Evolutionary conservation across 2,329 filamentous ascomycete genomes (phyloP), one percentile per base, ranked within the genome.

Genomic region (Fusarium sp.): DNA sequence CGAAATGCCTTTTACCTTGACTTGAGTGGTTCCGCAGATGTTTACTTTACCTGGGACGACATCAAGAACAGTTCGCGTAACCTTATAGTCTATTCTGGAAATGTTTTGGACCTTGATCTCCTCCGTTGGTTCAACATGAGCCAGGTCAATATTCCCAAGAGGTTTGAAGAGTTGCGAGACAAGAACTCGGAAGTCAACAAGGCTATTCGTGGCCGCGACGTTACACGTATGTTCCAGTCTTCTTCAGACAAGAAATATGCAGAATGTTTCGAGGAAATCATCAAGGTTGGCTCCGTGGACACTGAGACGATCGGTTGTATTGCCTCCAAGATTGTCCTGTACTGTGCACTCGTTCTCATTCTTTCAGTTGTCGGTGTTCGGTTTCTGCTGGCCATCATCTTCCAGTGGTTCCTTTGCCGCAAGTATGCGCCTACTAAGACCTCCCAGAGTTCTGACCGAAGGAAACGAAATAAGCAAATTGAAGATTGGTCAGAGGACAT

Each of bases 401-500:
- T 99, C 85, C 94, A 98, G 79, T 99, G 97, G 97, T 97, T 99
- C 83, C 87, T 98, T 74, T 93, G 93, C 80, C 91, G 92, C 75
- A 92, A 91, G 72, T 98, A 95, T 79, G 95, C 92, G 7, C 94
- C 95, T 2, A 85, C 88, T 53, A 97, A 94, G 83, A 97, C 95
- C 2, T 95, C 94, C 6, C 92, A 97, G 81, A 91, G 90, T 22
- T 91, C 91, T 10, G 90, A 96, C 80, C 90, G 91, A 73, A 95
- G 95, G 81, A 92, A 95, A 83, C 91, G 96, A 66, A 92, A 95
- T 75, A 91, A 92, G 76, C 95, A 98, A 83, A 99, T 99, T 73
- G 96, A 99, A 82, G 95, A 98, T 78, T 99, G 96, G 96, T 92
- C 92, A 20, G 94, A 98, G 73, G 96, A 99, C 79, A 99, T 99